Base-by-base conservation (phyloP, 2,329 filamentous ascomycete species). In the Hypomyces perniciosus region DNA sequence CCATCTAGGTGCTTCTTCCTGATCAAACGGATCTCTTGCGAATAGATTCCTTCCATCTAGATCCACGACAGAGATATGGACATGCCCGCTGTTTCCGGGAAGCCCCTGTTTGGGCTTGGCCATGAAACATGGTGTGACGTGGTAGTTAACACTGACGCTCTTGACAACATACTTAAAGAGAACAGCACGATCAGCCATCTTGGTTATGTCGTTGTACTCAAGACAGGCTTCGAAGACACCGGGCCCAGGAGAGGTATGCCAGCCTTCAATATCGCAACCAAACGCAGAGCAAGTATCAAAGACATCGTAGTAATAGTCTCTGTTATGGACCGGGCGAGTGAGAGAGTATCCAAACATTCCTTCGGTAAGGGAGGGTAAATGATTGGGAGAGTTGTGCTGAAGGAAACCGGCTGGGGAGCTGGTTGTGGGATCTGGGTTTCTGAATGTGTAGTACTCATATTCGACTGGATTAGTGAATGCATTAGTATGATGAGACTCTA, bases 111-210 rank as follows among this genome's bases (percentile, higher is more conserved):
- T 84, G 3, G 93, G 93, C 70, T 99, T 99, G 12, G 93, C 93
- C 93, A 99, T 99, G 75, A 99, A 99, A 69, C 89, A 95, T 0
- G 93, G 93, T 0, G 90, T 96, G 64, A 99, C 95, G 59, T 89
- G 90, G 65, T 90, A 88, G 64, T 89, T 86, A 51, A 83, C 86
- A 40, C 88, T 89, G 37, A 96, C 81, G 8, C 89, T 90, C 72
- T 96, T 96, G 57, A 96, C 90, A 13, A 87, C 84, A 61, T 95
- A 88, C 78, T 99, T 99, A 83, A 97, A 99, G 34, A 99, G 74
- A 30, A 84, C 85, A 27, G 91, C 90, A 59, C 87, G 86, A 68
- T 99, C 93, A 1, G 93, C 93, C 89, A 96, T 96, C 57, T 86
- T 79, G 35, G 80, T 81, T 56, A 93, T 86, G 66, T 96, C 88